Conservation (phyloP, 106 monocot genomes). For the Iris macrosiphon region DNA sequence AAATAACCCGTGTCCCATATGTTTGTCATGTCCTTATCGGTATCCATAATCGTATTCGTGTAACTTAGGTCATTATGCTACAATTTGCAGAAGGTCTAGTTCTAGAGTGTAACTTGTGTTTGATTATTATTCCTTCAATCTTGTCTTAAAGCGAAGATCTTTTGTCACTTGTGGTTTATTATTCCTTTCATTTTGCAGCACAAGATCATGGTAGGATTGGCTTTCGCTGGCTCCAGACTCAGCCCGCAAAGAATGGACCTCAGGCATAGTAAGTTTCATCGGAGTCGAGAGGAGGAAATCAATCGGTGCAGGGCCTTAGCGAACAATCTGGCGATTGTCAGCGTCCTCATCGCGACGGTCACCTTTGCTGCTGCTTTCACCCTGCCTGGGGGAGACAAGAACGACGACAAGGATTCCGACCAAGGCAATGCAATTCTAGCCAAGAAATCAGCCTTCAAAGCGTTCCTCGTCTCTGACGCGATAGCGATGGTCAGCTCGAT, state of each 20-base stretch:
- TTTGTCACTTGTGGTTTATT: too few relatives aligned
- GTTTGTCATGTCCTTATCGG: too few relatives aligned
- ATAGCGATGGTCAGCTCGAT: constrained; percentile 33
- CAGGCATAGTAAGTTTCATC: background rate
- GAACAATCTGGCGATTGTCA: constrained; percentile 23
- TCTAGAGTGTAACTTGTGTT: too few relatives aligned
- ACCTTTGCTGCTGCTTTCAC: constrained; percentile 53
- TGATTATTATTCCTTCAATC: too few relatives aligned
- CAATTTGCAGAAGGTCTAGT: too few relatives aligned
- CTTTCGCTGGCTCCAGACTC: constrained; percentile 8
- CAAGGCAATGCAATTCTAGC: constrained; percentile 24
- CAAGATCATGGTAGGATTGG: constrained; percentile 13
- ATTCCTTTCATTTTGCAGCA: constrained; percentile 8
- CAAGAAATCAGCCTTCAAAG: constrained; percentile 20
- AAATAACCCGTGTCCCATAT: too few relatives aligned
- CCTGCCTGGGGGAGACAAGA: constrained; percentile 30
- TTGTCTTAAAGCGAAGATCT: too few relatives aligned
- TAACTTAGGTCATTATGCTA: too few relatives aligned
- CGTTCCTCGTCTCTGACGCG: constrained; percentile 32
- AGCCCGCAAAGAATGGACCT: constrained; percentile 8
- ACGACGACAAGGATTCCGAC: too few relatives aligned
- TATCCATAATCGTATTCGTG: too few relatives aligned
- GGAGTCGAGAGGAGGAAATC: constrained; percentile 9
- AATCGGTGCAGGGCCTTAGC: constrained; percentile 4
- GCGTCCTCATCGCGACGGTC: constrained; percentile 43